A percentile compares a stretch with the other conserved stretches of the same genome.
Conservation (phyloP, 257 asterid genomes). For the Nicotiana knightiana region DNA sequence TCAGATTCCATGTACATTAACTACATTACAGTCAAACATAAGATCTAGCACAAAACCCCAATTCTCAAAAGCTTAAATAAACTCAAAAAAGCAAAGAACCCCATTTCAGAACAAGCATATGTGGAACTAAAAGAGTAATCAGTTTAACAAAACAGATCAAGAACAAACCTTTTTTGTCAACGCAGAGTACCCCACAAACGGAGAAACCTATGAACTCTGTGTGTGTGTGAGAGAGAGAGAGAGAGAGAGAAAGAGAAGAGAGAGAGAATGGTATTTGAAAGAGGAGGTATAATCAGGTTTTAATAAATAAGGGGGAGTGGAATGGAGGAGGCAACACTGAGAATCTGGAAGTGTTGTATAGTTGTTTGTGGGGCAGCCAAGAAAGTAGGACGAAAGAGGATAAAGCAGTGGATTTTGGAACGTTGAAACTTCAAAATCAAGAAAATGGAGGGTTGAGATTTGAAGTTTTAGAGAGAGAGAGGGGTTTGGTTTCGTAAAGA, state of each 20-base stretch:
- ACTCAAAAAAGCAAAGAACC: not conserved
- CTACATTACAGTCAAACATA: not conserved
- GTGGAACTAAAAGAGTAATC: not conserved
- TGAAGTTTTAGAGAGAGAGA: not conserved
- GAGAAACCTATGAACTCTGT: not conserved
- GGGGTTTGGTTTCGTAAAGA: not conserved
- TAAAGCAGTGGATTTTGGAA: not conserved
- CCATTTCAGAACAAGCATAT: not conserved
- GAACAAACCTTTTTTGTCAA: constrained; percentile 11
- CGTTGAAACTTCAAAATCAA: not conserved
- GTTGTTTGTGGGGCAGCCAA: constrained; percentile 6
- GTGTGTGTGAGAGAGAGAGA: not conserved
- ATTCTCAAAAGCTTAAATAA: not conserved
- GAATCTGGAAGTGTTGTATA: not conserved
- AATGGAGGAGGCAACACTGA: constrained; percentile 1
- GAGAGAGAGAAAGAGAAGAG: not conserved
- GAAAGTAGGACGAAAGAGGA: not conserved
- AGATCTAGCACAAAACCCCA: constrained; percentile 4
- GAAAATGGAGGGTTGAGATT: not conserved
- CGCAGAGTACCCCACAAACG: not conserved
- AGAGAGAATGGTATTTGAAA: not conserved
- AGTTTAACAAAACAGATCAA: not conserved
- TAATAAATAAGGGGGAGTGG: not conserved
- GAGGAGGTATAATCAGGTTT: not conserved
- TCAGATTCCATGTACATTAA: not conserved